Conservation (phyloP, 139 green algal species). For the Pleodorina starrii region DNA sequence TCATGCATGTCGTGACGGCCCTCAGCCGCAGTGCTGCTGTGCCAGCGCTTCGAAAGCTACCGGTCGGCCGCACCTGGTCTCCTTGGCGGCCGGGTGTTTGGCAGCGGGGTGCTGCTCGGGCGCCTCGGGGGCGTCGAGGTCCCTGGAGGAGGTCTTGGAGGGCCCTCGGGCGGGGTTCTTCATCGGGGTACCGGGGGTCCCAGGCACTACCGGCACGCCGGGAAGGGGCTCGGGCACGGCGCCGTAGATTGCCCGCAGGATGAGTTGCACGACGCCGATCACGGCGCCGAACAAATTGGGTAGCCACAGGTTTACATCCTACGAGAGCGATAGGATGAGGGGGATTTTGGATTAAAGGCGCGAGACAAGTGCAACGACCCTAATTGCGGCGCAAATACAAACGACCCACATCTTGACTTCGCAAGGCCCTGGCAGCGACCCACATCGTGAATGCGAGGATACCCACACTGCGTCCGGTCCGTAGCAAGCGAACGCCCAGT, state of each 20-base stretch:
- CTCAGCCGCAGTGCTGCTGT: neutral
- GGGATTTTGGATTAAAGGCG: too few relatives aligned
- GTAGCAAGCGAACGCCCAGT: too few relatives aligned
- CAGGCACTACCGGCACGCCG: too few relatives aligned
- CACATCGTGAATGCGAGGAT: too few relatives aligned
- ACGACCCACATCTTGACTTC: too few relatives aligned
- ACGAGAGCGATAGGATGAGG: neutral
- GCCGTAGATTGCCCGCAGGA: slow-evolving; percentile 31
- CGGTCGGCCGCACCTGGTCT: neutral
- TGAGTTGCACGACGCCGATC: slow-evolving; percentile 35
- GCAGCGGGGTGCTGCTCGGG: slow-evolving; percentile 10
- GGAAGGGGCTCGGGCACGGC: neutral
- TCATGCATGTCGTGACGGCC: neutral
- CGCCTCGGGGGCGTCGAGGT: neutral
- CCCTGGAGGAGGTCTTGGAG: neutral
- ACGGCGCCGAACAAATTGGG: slow-evolving; percentile 38
- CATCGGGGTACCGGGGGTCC: neutral
- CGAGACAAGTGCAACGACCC: too few relatives aligned
- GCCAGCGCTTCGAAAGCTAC: neutral
- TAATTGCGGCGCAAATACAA: too few relatives aligned
- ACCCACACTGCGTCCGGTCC: too few relatives aligned
- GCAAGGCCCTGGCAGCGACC: too few relatives aligned
- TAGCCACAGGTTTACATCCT: slow-evolving; percentile 56
- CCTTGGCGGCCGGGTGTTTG: slow-evolving; percentile 23
- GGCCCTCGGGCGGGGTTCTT: neutral